Conservation (phyloP, 108 stramenopile species). For the Skeletonema costatum region DNA sequence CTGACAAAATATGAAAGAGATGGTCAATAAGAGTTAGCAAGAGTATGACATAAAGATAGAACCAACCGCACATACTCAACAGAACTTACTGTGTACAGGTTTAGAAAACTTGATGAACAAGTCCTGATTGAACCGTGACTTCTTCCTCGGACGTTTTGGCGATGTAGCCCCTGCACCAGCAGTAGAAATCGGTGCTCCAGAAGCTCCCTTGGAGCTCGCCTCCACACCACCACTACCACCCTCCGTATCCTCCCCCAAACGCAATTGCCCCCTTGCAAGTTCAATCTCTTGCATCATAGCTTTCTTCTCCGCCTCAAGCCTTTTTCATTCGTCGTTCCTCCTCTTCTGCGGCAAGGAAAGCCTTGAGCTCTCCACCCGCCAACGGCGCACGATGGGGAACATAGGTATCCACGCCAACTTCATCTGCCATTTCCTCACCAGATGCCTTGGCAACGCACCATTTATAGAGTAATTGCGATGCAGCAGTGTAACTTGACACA, state of each 20-base stretch:
- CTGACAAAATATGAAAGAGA: constrained; percentile 18
- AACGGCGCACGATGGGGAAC: constrained; percentile 71
- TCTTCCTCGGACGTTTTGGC: constrained; percentile 65
- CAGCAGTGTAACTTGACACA: constrained; percentile 59
- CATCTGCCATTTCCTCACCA: constrained; percentile 87
- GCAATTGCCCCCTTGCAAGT: constrained; percentile 73
- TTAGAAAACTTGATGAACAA: constrained; percentile 91
- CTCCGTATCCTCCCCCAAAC: constrained; percentile 69
- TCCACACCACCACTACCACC: not conserved
- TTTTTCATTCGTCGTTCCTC: constrained; percentile 43
- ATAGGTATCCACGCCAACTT: constrained; percentile 69
- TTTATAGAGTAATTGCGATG: constrained; percentile 73
- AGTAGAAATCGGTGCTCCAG: constrained; percentile 5
- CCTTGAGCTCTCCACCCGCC: constrained; percentile 65
- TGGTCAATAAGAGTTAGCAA: not conserved
- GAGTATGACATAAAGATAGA: not conserved
- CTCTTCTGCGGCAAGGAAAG: constrained; percentile 80
- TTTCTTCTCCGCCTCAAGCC: constrained; percentile 62
- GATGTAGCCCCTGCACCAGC: not conserved
- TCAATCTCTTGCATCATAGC: constrained; percentile 89
- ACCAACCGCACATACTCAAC: not conserved
- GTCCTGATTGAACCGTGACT: constrained; percentile 83
- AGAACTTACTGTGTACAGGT: constrained; percentile 78
- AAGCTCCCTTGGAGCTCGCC: not conserved
- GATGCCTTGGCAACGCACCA: constrained; percentile 82